Evolutionary conservation across 441 rosid species (phyloP), one percentile per base, ranked within the genome.

Genomic region (Oxalis stricta): DNA sequence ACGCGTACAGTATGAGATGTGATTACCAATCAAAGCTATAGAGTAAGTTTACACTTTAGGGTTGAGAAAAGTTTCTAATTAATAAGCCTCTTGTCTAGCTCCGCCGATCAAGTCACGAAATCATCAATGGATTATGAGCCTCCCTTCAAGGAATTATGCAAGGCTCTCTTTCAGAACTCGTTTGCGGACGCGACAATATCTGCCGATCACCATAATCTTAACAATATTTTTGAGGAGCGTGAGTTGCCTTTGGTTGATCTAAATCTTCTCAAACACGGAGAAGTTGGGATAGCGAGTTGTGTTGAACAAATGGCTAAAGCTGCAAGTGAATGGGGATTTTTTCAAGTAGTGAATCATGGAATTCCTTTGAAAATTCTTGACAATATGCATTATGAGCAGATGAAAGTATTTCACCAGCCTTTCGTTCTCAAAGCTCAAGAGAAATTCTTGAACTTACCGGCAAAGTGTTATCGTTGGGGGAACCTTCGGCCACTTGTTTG

Each of bases 301-400:
- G 60, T 55, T 28, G 42, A 44, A 52, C 55, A 74, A 46, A 63
- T 77, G 15, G 68, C 52, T 9, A 41, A 44, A 55, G 91, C 80
- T 3, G 65, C 84, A 0, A 58, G 41, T 6, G 61, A 68, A 48
- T 84, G 82, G 84, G 94, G 91, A 0, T 84, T 80, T 44, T 84
- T 80, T 48, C 84, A 77, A 55, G 54, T 75, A 3, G 47, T 60
- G 32, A 80, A 77, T 54, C 91, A 80, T 54, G 91, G 79, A 43
- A 58, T 84, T 31, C 61, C 71, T 0, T 47, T 39, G 16, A 69
- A 65, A 14, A 46, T 70, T 5, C 33, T 70, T 22, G 65, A 63
- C 40, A 60, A 57, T 34, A 58, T 78, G 73, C 52, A 44, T 35
- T 0, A 2, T 8, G 78, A 77, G 55, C 69, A 67, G 20, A 56